Evolutionary conservation across 257 asterid genomes (phyloP), one percentile per base, ranked within the genome.

Genomic region (Parsonsia alboflavescens): DNA sequence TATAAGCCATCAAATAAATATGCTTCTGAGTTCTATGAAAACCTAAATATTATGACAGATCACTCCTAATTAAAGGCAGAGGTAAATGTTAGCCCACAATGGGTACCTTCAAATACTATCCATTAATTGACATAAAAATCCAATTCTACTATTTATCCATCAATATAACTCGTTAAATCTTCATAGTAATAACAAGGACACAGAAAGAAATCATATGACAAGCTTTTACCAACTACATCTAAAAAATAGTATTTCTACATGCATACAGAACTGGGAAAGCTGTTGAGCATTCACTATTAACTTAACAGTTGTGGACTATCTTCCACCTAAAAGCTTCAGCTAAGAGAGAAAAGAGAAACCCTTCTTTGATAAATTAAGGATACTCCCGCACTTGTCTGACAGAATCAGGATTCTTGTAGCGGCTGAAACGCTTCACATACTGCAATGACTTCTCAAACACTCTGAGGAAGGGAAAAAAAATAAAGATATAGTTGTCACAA

Each of bases 301-400:
- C 17, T 58, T 10, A 58, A 12, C 11, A 26, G 26, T 59, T 11
- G n/a, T n/a, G 21, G 10, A 59, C 16, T 59, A 59, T 59, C 41
- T 11, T 16, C 6, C 6, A 24, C 64, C 64, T n/a, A 58, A 58
- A 58, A 12, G 64, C 24, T 58, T 59, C 8, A 17, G 41, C 65
- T 59, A 19, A 26, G 13, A 24, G 65, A 24, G 65, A 24, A 26
- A 26, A 24, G 50, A 59, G 21, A 56, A 33, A 53, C 24, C 41
- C 41, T 15, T 33, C 67, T 13, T 15, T 46, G 7, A 33, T 16
- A 19, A 46, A 67, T 22, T 4, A 82, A 89, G 96, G 98, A 93
- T 93, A 90, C 98, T 94, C 99, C 83, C 99, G 85, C 79, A 91
- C 99, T 95, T 95, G 99, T 85, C 96, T 87, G 77, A 95, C 98